Percentiles rank a stretch among this genome's conserved stretches.
Evolutionary conservation across 169 alveolate genomes (phyloP).

Genomic region (Babesia caballi): DNA sequence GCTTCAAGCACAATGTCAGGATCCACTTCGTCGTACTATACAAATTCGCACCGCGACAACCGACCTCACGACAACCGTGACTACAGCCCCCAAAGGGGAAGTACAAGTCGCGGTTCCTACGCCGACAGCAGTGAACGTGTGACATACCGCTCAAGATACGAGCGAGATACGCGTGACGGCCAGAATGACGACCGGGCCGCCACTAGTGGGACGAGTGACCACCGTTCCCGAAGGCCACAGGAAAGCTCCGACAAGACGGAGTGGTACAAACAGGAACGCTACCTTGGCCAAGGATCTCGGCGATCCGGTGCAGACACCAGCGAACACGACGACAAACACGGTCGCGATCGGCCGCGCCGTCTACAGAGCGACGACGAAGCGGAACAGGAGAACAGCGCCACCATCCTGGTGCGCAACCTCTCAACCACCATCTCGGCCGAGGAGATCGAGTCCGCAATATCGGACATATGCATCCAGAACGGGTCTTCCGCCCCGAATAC

Average conservation of each 20-base stretch:
- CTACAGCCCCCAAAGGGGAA: neutral
- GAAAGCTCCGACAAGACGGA: neutral
- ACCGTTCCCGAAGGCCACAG: too few species aligned
- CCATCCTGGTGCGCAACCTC: conserved; percentile 41
- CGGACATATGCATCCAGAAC: conserved; percentile 67
- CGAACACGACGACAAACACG: neutral
- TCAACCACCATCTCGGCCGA: conserved; percentile 59
- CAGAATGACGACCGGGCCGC: too few species aligned
- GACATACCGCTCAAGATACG: neutral
- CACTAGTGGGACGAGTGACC: too few species aligned
- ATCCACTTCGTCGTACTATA: too few species aligned
- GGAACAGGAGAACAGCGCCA: conserved; percentile 34
- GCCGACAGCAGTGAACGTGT: neutral
- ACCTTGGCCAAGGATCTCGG: neutral
- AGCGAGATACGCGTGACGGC: too few species aligned
- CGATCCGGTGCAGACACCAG: neutral
- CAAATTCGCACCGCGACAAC: too few species aligned
- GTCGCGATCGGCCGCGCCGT: neutral
- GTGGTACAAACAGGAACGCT: conserved; percentile 15
- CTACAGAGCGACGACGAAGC: neutral
- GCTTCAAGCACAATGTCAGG: too few species aligned
- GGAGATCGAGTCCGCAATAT: conserved; percentile 67
- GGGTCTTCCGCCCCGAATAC: conserved; percentile 72
- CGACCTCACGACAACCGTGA: too few species aligned
- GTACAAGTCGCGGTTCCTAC: neutral